A percentile compares a stretch with the other conserved stretches of the same genome.
Conservation (phyloP, 2,329 filamentous ascomycete genomes). For the Xylaria sp. region DNA sequence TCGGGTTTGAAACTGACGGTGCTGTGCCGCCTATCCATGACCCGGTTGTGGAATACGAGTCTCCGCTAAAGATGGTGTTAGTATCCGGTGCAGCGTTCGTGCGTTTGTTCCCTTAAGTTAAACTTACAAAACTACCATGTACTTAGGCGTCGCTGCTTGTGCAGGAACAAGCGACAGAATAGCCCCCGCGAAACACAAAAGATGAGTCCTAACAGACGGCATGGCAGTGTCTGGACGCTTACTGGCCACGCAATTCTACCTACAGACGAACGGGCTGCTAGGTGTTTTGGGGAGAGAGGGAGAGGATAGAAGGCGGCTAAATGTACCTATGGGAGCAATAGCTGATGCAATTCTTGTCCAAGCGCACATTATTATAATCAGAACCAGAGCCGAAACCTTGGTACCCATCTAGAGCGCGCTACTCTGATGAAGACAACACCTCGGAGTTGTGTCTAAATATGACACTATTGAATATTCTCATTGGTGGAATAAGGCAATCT, state of each 20-base stretch:
- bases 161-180: constrained; percentile 14
- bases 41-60: constrained; percentile 61
- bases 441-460: constrained; percentile 1
- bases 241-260: not conserved
- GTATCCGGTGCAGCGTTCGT: no score
- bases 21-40: constrained; percentile 54
- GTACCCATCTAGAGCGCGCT: not conserved
- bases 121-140: constrained; percentile 30
- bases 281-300: not conserved
- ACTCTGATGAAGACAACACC: not conserved
- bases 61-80: constrained; percentile 42
- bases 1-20: constrained; percentile 54
- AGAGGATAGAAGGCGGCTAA: not conserved
- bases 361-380: not conserved
- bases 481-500: constrained; percentile 24
- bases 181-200: constrained; percentile 19
- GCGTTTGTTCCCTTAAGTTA: not conserved
- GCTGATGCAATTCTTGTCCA: not conserved
- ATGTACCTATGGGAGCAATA: not conserved
- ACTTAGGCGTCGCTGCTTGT: constrained; percentile 14
- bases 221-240: not conserved
- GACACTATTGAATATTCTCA: constrained; percentile 2
- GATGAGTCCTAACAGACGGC: constrained; percentile 13
- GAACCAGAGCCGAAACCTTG: not conserved
- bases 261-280: not conserved